Percentiles rank a stretch among this genome's conserved stretches.
phyloP scores from a whole-genome alignment of 2,329 filamentous ascomycete species.

The Neonectria magnoliae region DNA sequence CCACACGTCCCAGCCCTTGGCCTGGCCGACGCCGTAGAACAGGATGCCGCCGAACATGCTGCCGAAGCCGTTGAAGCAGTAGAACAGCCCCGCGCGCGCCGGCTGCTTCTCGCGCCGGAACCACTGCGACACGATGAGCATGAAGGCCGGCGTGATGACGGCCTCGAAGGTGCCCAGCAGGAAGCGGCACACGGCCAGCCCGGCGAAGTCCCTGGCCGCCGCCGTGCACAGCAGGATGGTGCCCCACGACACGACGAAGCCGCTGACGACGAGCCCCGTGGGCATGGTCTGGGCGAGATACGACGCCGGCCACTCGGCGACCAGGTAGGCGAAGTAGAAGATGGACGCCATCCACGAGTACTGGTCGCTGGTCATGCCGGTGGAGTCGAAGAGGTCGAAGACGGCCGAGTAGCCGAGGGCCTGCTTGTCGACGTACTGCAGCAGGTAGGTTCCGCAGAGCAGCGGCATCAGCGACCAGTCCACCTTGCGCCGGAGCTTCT shows the following conservation, averaged over 20 bases:
- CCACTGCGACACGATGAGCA: constrained; percentile 63
- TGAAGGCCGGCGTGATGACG: constrained; percentile 60
- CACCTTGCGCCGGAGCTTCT: constrained; percentile 53
- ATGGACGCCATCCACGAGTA: constrained; percentile 66
- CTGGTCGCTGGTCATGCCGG: constrained; percentile 56
- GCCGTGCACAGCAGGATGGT: constrained; percentile 57
- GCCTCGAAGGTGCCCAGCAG: constrained; percentile 60
- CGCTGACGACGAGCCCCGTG: constrained; percentile 48
- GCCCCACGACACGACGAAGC: constrained; percentile 50
- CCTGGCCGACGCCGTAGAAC: constrained; percentile 64
- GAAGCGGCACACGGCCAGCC: constrained; percentile 57
- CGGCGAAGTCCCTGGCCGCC: constrained; percentile 53
- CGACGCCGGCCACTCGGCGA: constrained; percentile 53
- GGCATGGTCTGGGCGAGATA: constrained; percentile 48
- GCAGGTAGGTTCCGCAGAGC: constrained; percentile 58
- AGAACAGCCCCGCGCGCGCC: constrained; percentile 54
- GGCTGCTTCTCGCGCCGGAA: constrained; percentile 58
- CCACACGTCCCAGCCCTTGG: constrained; percentile 57
- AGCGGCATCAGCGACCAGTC: constrained; percentile 62
- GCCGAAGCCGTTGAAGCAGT: constrained; percentile 56
- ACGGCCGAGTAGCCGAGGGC: constrained; percentile 64
- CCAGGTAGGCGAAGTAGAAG: constrained; percentile 63
- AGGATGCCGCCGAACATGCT: constrained; percentile 58
- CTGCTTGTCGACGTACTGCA: constrained; percentile 68
- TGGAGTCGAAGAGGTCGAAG: constrained; percentile 63